A percentile compares a stretch with the other conserved stretches of the same genome.
These are phyloP conservation scores for Termitomyces sp. DNA, from an alignment of 768 basidiomycete genomes.

Conservation along the genomic window DNA sequence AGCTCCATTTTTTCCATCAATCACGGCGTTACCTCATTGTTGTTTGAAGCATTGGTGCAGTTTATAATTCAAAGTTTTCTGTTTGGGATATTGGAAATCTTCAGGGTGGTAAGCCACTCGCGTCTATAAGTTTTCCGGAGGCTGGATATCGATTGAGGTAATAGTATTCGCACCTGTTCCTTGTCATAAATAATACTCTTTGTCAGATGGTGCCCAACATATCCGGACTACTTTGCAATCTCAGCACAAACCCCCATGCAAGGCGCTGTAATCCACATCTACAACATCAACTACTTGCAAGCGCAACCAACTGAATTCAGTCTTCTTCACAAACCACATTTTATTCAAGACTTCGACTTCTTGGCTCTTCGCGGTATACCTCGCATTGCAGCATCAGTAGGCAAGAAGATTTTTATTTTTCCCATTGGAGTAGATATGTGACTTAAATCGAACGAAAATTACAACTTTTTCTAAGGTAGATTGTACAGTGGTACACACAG, in stretches of 20 bases:
- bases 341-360: slow-evolving; percentile 75
- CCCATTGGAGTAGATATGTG: slow-evolving; percentile 57
- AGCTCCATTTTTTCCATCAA: slow-evolving; percentile 15
- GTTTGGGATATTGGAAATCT: slow-evolving; percentile 74
- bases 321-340: slow-evolving; percentile 57
- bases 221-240: slow-evolving; percentile 74
- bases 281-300: slow-evolving; percentile 61
- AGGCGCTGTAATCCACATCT: slow-evolving; percentile 66
- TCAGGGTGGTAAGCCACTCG: slow-evolving; percentile 66
- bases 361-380: slow-evolving; percentile 55
- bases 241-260: slow-evolving; percentile 51
- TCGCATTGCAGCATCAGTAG: slow-evolving; percentile 63
- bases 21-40: not conserved
- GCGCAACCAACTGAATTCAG: slow-evolving; percentile 57
- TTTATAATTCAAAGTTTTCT: slow-evolving; percentile 65
- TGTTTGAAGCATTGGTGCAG: slow-evolving; percentile 61
- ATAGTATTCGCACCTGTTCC: slow-evolving; percentile 5
- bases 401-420: slow-evolving; percentile 53
- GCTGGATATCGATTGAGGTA: slow-evolving; percentile 69
- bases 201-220: slow-evolving; percentile 71
- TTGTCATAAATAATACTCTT: not conserved
- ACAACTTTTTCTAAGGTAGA: slow-evolving; percentile 1
- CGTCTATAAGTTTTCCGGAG: slow-evolving; percentile 57
- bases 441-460: slow-evolving; percentile 2
- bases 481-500: slow-evolving; percentile 1